Base-by-base conservation (phyloP, 140 eudicot species). In the Erigeron philadelphicus region DNA sequence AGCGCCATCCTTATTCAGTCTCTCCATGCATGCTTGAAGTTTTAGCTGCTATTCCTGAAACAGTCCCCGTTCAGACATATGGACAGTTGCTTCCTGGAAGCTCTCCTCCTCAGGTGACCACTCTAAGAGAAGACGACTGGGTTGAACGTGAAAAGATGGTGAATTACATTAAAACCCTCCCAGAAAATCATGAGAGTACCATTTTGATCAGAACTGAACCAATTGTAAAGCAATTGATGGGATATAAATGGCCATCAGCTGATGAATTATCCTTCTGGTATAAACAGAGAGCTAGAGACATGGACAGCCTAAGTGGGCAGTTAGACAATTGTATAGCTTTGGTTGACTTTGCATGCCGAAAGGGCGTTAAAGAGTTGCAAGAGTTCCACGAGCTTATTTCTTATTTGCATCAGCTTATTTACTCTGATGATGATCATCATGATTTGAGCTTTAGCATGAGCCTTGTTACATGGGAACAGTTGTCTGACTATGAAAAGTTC, bases 1-100 rank as follows among this genome's bases (percentile, higher is more conserved):
- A 89, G 70, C 93, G 96, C 44, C 98, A 93, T 75, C 92, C 95
- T 58, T 93, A 76, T 81, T 88, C 98, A 4, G 65, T 93, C 69
- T 65, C 78, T 81, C 83, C 96, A 57, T 81, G 68, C 79, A 83
- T 86, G 84, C 84, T 93, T 84, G 90, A 89, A 54, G 84, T 88
- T 74, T 68, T 93, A 76, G 83, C 96, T 79, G 87, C 98, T 67
- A 89, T 93, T 56, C 98, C 98, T 68, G 98, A 89, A 68, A 93
- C 98, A 18, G 82, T 93, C 50, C 95, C 89, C 4, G 95, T 93
- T 64, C 93, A 93, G 74, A 79, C 95, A 42, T 93, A 89, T 65
- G 84, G 81, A 63, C 98, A 93, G 68, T 82, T 93, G 71, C 95
- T 93, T 86, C 98, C 98, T 31, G 96, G 93, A 66, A 16, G 56